Evolutionary conservation across 257 asterid genomes (phyloP).

Genomic region (Nicotiana tabacum): DNA sequence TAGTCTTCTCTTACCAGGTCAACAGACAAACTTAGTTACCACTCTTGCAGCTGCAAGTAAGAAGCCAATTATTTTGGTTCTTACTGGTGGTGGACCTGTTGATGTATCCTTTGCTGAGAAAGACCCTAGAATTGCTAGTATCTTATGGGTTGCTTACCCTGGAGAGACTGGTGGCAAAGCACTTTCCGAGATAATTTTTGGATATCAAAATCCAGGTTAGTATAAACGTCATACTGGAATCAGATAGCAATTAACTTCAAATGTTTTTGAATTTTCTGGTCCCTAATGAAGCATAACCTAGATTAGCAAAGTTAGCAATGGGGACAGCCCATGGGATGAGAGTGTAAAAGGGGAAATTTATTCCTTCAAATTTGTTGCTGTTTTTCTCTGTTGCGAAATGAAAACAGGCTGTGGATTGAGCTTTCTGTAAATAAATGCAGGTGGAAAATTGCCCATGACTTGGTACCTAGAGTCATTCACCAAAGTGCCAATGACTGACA

Average conservation of each 20-base stretch:
- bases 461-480: slow-evolving; percentile 96
- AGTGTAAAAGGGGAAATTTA: neutral
- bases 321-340: no score
- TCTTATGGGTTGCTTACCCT: slow-evolving; percentile 94
- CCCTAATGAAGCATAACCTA: neutral
- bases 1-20: slow-evolving; percentile 89
- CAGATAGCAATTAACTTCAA: neutral
- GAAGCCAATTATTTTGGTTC: slow-evolving; percentile 70
- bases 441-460: slow-evolving; percentile 75
- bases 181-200: slow-evolving; percentile 71
- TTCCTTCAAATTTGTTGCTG: neutral
- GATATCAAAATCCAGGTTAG: slow-evolving; percentile 82
- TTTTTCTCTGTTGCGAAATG: neutral
- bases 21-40: slow-evolving; percentile 53
- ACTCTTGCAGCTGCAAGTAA: slow-evolving; percentile 56
- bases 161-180: slow-evolving; percentile 92
- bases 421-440: slow-evolving; percentile 30
- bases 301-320: neutral
- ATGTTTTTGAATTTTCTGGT: neutral
- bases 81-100: slow-evolving; percentile 87
- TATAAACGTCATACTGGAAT: neutral
- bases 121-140: slow-evolving; percentile 60
- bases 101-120: slow-evolving; percentile 68
- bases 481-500: slow-evolving; percentile 67
- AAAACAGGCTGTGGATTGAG: neutral